These are phyloP conservation scores for Trichoderma gamsii DNA, from an alignment of 495 filamentous ascomycete species.

Conservation along the genomic window DNA sequence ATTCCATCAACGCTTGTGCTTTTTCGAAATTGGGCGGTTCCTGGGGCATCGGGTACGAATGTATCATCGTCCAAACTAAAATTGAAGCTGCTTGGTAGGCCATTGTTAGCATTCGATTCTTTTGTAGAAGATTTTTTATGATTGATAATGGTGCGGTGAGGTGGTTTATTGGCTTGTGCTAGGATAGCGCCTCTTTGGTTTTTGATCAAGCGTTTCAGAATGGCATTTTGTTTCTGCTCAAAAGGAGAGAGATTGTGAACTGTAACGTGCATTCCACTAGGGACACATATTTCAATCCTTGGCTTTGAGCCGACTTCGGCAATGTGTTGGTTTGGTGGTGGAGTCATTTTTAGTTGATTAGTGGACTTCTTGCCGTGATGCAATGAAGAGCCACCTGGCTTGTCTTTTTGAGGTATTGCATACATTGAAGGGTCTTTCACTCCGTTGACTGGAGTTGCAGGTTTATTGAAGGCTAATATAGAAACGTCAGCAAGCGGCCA, in stretches of 20 bases:
- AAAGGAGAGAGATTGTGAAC: slow-evolving; percentile 22
- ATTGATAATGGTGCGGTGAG: background rate
- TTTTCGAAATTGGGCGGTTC: slow-evolving; percentile 32
- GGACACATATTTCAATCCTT: background rate
- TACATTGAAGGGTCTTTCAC: slow-evolving; percentile 34
- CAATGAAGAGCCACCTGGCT: background rate
- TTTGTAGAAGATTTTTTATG: background rate
- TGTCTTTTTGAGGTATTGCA: slow-evolving; percentile 20
- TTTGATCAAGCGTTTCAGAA: slow-evolving; percentile 25
- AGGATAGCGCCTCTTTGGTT: background rate
- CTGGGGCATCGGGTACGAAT: slow-evolving; percentile 27
- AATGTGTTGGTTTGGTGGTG: background rate
- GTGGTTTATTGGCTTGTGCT: background rate
- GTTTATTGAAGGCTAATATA: slow-evolving; percentile 11
- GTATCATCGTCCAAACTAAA: slow-evolving; percentile 36
- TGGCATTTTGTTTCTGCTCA: slow-evolving; percentile 22
- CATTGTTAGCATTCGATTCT: slow-evolving; percentile 29
- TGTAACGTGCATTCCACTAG: slow-evolving; percentile 16
- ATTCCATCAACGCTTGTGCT: slow-evolving; percentile 67
- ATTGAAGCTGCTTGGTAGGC: slow-evolving; percentile 41
- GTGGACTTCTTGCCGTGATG: background rate
- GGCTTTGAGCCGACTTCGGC: background rate
- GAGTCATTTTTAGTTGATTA: background rate
- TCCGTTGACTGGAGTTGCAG: slow-evolving; percentile 14
- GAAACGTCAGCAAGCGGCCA: slow-evolving; percentile 10